A percentile compares a stretch with the other conserved stretches of the same genome.
phyloP scores from a whole-genome alignment of 1,139 yeast species.

The Taphrina confusa region DNA sequence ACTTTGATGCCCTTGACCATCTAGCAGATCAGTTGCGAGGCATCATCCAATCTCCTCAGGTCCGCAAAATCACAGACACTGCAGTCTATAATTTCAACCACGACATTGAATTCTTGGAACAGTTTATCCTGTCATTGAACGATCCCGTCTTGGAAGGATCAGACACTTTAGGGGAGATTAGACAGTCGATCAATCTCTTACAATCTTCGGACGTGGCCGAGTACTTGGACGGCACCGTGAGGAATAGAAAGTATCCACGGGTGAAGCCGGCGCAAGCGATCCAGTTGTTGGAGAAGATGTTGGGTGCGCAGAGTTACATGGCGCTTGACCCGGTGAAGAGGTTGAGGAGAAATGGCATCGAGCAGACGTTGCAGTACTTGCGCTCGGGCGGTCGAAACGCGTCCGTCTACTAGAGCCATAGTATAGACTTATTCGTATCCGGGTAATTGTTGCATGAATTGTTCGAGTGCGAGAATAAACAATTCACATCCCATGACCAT shows the following conservation, averaged over 20 bases:
- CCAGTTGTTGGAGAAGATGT: conserved; percentile 52
- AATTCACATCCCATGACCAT: conserved; percentile 31
- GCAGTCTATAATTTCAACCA: conserved; percentile 62
- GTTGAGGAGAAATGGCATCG: conserved; percentile 16
- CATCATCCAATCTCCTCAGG: conserved; percentile 56
- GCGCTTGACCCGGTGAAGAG: conserved; percentile 14
- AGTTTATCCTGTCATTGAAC: conserved; percentile 52
- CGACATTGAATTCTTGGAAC: conserved; percentile 63
- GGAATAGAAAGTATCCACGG: conserved; percentile 63
- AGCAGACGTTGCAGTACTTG: conserved; percentile 16
- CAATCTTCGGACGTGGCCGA: conserved; percentile 56
- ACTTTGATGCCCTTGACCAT: conserved; percentile 84
- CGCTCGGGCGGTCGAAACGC: conserved; percentile 10
- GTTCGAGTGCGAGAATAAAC: conserved; percentile 26
- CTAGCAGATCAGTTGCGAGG: conserved; percentile 66
- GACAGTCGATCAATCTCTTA: conserved; percentile 62
- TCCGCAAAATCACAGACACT: conserved; percentile 48
- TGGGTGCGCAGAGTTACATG: conserved; percentile 27
- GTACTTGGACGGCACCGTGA: conserved; percentile 56
- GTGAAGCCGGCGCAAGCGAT: conserved; percentile 63
- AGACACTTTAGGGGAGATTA: conserved; percentile 58
- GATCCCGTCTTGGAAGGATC: conserved; percentile 43
- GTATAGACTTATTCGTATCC: conserved; percentile 1
- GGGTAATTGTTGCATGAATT: conserved; percentile 16
- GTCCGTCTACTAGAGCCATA: not conserved